Evolutionary conservation across 23 red algal genomes (phyloP).

Genomic region (Gracilaria caudata): DNA sequence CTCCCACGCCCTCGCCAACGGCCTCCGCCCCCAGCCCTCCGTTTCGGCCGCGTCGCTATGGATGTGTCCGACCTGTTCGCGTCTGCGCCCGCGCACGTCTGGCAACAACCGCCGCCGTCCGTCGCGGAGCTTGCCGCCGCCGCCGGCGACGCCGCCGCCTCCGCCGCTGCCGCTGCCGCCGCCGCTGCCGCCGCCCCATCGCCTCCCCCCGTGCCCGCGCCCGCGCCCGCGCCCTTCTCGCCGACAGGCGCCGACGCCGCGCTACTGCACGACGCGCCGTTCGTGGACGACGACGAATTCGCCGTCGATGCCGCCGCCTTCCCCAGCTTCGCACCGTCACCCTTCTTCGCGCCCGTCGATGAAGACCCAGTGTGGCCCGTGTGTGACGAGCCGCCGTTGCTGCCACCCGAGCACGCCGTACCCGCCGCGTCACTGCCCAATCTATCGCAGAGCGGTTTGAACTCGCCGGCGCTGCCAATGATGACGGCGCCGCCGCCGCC

Average conservation of each 20-base stretch:
- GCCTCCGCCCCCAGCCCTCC: no score
- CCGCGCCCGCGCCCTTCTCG: not conserved
- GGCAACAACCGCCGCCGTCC: not conserved
- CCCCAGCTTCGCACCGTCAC: not conserved
- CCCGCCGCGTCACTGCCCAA: not conserved
- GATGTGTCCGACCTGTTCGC: conserved; percentile 20
- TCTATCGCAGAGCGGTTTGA: not conserved
- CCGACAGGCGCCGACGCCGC: not conserved
- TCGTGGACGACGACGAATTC: not conserved
- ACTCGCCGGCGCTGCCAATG: not conserved
- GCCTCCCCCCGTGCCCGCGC: not conserved
- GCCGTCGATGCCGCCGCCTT: not conserved
- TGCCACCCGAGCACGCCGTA: not conserved
- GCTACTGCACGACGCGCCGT: not conserved
- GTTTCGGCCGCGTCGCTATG: conserved; percentile 5
- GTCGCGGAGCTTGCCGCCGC: conserved; percentile 8
- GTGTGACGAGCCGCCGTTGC: not conserved
- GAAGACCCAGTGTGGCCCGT: conserved; percentile 4
- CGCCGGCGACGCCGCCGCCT: conserved; percentile 16
- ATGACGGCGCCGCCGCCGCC: not conserved
- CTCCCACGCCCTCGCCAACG: no score
- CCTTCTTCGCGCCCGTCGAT: not conserved
- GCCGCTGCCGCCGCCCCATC: conserved; percentile 9
- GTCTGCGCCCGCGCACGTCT: not conserved
- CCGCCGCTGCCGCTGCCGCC: conserved; percentile 23